Base-by-base conservation (phyloP, 1,139 yeast species). In the Pneumocystis canis region DNA sequence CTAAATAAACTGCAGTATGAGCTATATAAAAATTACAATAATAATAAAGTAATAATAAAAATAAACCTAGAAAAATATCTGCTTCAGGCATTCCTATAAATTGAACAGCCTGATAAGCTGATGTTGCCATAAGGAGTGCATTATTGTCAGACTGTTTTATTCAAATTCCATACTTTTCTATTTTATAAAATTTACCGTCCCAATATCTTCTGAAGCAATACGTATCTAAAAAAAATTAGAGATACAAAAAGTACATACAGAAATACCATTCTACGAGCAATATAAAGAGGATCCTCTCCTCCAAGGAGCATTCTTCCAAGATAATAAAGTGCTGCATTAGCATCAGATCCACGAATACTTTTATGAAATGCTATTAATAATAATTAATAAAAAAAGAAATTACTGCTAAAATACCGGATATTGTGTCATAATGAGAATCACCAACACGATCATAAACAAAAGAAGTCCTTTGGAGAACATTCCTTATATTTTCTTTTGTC, bases 31-130 rank as follows among this genome's bases (percentile, higher is more conserved):
- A 30, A 20, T 57, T 20, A 57, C 6, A 30, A 54, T 39, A 18
- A 20, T 30, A 39, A 57, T 28, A 20, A 57, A 20, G 20, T 35
- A 39, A 57, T 20, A 30, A 57, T 28, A 57, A 35, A 3, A 35
- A 35, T 18, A 35, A 53, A 57, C 59, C 59, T 57, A 92, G 75
- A 2, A 89, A 83, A 41, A 88, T 79, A 71, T 92, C 97, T 1
- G 95, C 95, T 71, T 94, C 98, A 0, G 99, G 99, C 81, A 92
- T 79, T 0, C 99, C 99, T n/a, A 92, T 80, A 73, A 87, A 89
- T 74, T 89, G 94, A 3, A 88, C 83, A 0, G 97, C 90, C 61
- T 88, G 89, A 71, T 86, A 88, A 0, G 95, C 82, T 0, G 97
- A 84, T 1, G 87, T 80, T 1, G 95, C 92, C 74, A 92, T 84